A percentile compares a stretch with the other conserved stretches of the same genome.
Conservation (phyloP, 1,284 basidiomycete species). For the Cryptococcus floricola region DNA sequence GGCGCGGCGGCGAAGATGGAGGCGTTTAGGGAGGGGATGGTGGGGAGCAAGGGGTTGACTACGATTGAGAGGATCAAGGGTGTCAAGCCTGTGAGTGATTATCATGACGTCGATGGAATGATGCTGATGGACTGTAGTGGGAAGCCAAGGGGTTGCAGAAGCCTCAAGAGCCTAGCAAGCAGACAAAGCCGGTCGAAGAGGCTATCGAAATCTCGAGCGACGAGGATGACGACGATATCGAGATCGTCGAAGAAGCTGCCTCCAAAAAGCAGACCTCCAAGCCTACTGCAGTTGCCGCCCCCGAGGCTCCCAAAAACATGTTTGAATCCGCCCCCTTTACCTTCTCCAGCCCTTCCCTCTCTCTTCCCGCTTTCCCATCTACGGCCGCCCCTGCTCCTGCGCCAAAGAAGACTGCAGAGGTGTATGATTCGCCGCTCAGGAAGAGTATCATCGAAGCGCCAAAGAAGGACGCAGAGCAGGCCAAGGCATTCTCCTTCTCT, state of each 20-base stretch:
- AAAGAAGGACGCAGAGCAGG: slow-evolving; percentile 1
- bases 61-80: slow-evolving; percentile 23
- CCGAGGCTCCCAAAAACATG: too few relatives aligned
- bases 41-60: slow-evolving; percentile 12
- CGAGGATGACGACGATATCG: not conserved
- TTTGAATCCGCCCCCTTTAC: not conserved
- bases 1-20: slow-evolving; percentile 44
- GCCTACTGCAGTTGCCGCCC: not conserved
- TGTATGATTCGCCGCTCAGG: slow-evolving; percentile 13
- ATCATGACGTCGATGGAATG: too few relatives aligned
- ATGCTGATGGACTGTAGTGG: slow-evolving; percentile 1
- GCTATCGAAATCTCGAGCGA: not conserved
- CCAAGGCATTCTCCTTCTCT: not conserved
- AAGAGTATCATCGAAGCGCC: slow-evolving; percentile 8
- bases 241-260: not conserved
- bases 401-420: not conserved
- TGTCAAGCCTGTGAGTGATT: slow-evolving; percentile 14
- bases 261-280: not conserved
- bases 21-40: slow-evolving; percentile 17
- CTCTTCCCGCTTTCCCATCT: not conserved
- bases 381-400: not conserved
- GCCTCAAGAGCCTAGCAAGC: not conserved
- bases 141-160: not conserved
- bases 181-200: not conserved
- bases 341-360: not conserved